phyloP scores from a whole-genome alignment of 2,329 filamentous ascomycete species.

The Aspergillus sp. region DNA sequence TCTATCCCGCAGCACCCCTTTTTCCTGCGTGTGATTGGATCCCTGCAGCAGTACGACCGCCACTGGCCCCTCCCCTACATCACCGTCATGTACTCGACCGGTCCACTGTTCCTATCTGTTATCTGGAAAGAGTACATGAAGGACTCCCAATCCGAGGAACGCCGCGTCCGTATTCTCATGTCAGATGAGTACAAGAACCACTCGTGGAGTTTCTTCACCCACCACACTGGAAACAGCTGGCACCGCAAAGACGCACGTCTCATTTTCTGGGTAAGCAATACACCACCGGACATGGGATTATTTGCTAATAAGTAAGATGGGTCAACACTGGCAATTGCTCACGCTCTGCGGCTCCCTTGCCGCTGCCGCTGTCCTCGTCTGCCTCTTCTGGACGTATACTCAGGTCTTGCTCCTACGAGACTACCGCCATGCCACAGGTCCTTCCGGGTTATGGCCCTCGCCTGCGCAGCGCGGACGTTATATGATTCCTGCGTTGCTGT shows the following conservation, averaged over 20 bases:
- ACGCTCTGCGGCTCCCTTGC: constrained; percentile 53
- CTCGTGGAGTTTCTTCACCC: constrained; percentile 71
- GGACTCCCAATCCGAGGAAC: constrained; percentile 38
- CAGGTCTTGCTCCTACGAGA: constrained; percentile 44
- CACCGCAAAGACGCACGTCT: constrained; percentile 62
- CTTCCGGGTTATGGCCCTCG: constrained; percentile 27
- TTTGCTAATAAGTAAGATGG: constrained; percentile 46
- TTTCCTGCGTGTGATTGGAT: constrained; percentile 68
- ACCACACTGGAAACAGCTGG: constrained; percentile 65
- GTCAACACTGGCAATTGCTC: constrained; percentile 56
- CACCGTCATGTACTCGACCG: constrained; percentile 77
- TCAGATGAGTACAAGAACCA: constrained; percentile 67
- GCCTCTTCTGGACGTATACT: constrained; percentile 53
- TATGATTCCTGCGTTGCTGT: constrained; percentile 36
- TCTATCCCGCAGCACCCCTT: constrained; percentile 71
- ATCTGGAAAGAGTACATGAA: constrained; percentile 73
- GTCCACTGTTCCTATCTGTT: constrained; percentile 72
- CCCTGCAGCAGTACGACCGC: constrained; percentile 64
- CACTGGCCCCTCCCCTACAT: constrained; percentile 71
- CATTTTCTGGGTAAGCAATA: constrained; percentile 60
- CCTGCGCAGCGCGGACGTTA: constrained; percentile 35
- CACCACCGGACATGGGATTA: too few relatives aligned
- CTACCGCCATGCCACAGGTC: constrained; percentile 23
- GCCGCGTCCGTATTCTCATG: constrained; percentile 66
- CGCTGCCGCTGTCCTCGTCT: constrained; percentile 49